Evolutionary conservation across 2,329 filamentous ascomycete species (phyloP), one percentile per base, ranked within the genome.

Genomic region (Diaporthe citrichinensis): DNA sequence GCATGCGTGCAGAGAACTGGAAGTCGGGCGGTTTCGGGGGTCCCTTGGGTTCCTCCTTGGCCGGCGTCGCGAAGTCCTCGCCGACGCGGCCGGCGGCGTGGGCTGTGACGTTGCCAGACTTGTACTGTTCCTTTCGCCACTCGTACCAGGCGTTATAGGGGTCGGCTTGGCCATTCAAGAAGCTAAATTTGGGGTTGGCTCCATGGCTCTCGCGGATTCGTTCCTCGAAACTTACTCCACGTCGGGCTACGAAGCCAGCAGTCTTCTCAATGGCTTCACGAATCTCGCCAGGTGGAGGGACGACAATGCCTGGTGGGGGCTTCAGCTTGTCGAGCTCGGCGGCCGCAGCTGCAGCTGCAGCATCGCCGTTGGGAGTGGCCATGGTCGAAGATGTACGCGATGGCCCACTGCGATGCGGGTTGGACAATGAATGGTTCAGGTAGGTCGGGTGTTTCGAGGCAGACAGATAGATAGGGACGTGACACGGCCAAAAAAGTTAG

Each of bases 1-100:
- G 97, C 95, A 98, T 98, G 83, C 96, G 94, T 79, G 97, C 96
- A 74, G 95, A 98, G 86, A 98, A 99, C 79, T 94, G 91, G 82
- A 97, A 98, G 80, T 96, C 94, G 74, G 94, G 91, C 23, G 97
- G 97, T 81, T 96, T 92, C 58, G 93, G 92, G 10, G 96, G 96
- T 31, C 96, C 96, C 84, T 94, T 91, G 58, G 95, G 93, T 82
- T 94, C 95, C 83, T 91, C 90, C 73, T 87, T 87, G 53, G 86
- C 86, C 69, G 87, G 86, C 23, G 84, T 86, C 57, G 87, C 87
- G 31, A 87, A 86, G 20, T 87, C 86, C 79, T 95, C 94, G 75
- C 90, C 92, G 58, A 89, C 90, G 79, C 94, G 91, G 71, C 95
- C 95, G 74, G 94, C 94, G 74, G 94, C 92, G 53, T 97, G 89